phyloP scores from a whole-genome alignment of 192 early-diverging fungal genomes.

The Linnemannia schmuckeri region DNA sequence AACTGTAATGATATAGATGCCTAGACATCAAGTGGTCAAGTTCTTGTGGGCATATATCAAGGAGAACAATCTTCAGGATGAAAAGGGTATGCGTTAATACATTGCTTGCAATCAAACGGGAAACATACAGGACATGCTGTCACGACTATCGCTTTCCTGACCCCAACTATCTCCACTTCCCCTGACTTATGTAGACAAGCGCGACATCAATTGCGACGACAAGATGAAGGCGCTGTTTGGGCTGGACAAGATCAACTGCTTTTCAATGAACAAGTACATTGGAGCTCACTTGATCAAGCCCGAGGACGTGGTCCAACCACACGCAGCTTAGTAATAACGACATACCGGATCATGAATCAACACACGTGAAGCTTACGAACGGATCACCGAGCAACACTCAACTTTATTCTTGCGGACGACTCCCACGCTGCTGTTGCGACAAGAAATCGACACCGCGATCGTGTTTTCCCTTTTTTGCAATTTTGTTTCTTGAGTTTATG shows the following conservation, averaged over 20 bases:
- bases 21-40: conserved; percentile 72
- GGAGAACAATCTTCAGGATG: conserved; percentile 65
- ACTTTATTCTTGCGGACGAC: too few species aligned
- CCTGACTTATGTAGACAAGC: conserved; percentile 46
- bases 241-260: conserved; percentile 65
- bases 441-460: too few species aligned
- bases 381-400: too few species aligned
- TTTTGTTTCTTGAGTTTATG: too few species aligned
- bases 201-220: conserved; percentile 66
- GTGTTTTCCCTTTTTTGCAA: too few species aligned
- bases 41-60: conserved; percentile 74
- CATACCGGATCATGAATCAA: background rate
- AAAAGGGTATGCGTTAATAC: conserved; percentile 31
- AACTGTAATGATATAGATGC: conserved; percentile 54
- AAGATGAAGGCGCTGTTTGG: conserved; percentile 65
- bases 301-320: conserved; percentile 20
- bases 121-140: background rate
- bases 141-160: background rate
- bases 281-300: conserved; percentile 67
- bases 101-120: background rate
- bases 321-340: background rate
- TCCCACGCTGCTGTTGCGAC: too few species aligned
- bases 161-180: background rate
- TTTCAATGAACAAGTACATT: conserved; percentile 72
- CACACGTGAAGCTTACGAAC: too few species aligned